Conservation (phyloP, 768 basidiomycete genomes). For the Psilocybe azurescens region DNA sequence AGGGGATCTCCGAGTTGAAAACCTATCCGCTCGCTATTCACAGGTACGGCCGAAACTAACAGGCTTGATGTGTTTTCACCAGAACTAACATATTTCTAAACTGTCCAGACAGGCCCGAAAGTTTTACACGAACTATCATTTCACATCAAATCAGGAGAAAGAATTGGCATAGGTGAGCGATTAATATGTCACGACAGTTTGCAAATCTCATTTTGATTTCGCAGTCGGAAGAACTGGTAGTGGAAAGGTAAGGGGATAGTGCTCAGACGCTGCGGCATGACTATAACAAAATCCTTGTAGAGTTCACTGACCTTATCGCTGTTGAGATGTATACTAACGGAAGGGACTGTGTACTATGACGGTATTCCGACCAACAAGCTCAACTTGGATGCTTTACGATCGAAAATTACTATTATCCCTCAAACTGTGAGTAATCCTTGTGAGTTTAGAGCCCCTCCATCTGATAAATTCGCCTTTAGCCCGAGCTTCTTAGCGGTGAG, state of each 20-base stretch:
- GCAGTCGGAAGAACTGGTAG: constrained; percentile 50
- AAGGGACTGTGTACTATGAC: constrained; percentile 58
- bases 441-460: neutral
- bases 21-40: constrained; percentile 63
- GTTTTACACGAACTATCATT: constrained; percentile 64
- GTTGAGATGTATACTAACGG: constrained; percentile 57
- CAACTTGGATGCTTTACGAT: constrained; percentile 59
- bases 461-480: constrained; percentile 14
- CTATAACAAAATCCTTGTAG: constrained; percentile 8
- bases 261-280: neutral
- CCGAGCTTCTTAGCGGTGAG: constrained; percentile 59
- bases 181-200: constrained; percentile 6
- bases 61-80: too few relatives aligned
- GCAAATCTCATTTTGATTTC: neutral
- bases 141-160: constrained; percentile 58
- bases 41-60: constrained; percentile 9
- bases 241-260: constrained; percentile 40
- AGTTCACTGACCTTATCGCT: constrained; percentile 52
- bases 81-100: neutral
- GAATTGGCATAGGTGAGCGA: constrained; percentile 33
- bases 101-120: constrained; percentile 45
- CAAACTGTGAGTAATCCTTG: constrained; percentile 35
- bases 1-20: constrained; percentile 58
- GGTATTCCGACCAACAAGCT: constrained; percentile 49
- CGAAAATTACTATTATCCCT: constrained; percentile 62